phyloP scores from a whole-genome alignment of 2,329 filamentous ascomycete genomes.

The Pseudocercospora cruenta region DNA sequence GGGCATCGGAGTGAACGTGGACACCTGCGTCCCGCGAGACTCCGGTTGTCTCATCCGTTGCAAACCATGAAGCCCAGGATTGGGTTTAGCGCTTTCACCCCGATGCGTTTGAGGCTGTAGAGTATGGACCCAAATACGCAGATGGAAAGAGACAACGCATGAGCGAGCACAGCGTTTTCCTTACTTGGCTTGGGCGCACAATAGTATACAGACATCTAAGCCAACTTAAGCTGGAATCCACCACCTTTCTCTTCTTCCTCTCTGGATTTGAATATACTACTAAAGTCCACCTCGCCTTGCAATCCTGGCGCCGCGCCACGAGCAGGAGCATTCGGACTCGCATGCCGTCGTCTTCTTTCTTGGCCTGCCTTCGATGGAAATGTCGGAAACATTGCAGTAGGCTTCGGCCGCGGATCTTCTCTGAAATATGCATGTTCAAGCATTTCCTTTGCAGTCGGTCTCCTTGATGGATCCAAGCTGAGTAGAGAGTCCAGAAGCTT shows the following conservation, averaged over 20 bases:
- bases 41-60: no score
- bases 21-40: no score
- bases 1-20: no score
- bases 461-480: slow-evolving; percentile 70
- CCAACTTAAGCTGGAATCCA: slow-evolving; percentile 48
- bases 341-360: slow-evolving; percentile 73
- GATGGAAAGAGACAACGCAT: no score
- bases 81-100: no score
- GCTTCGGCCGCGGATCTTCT: slow-evolving; percentile 88
- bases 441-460: slow-evolving; percentile 74
- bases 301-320: slow-evolving; percentile 59
- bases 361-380: slow-evolving; percentile 94
- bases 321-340: slow-evolving; percentile 81
- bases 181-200: not conserved
- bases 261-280: slow-evolving; percentile 53
- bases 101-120: no score
- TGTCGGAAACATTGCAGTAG: slow-evolving; percentile 90
- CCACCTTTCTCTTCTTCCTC: slow-evolving; percentile 53
- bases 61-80: no score
- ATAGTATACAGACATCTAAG: slow-evolving; percentile 20
- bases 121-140: no score
- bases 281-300: slow-evolving; percentile 51
- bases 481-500: slow-evolving; percentile 71
- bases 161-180: no score
- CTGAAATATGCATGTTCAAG: slow-evolving; percentile 81